Evolutionary conservation across 352 stramenopile genomes (phyloP), one percentile per base, ranked within the genome.

Genomic region (Pythium brassicae): DNA sequence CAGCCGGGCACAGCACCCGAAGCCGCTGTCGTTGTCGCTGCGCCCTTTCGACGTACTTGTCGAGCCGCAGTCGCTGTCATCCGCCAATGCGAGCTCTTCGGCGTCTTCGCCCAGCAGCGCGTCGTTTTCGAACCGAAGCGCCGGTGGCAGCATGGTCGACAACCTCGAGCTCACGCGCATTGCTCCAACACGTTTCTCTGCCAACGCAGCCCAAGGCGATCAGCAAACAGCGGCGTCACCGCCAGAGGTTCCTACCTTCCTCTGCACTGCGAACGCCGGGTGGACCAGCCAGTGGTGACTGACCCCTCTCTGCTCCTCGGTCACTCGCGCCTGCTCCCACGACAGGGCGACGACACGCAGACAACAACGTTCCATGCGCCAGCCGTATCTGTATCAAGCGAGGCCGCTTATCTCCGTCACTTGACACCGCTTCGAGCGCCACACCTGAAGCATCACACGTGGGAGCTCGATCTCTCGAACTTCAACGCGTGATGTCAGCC

Each of bases 391-490:
- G n/a, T 35, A 19, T 4, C 23, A 27, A 37, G 34, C 17, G 23
- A 55, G 5, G 32, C 20, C 26, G 39, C n/a, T 11, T 20, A 17
- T 26, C 19, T 14, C 23, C n/a, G n/a, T 20, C 32, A 42, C 32
- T 26, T 59, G 23, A 48, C 52, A 5, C 50, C 54, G 20, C 17
- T 59, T n/a, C 4, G n/a, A 4, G 25, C 22, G 12, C 39, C 64
- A 39, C 52, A 69, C 10, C 14, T 27, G 4, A 55, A 50, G 47
- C 37, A 37, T 8, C 26, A 19, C 12, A 55, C 55, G 19, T 89
- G 78, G 78, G 74, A 89, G 55, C 59, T 89, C 14, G 78, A 89
- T 66, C 64, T 89, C 34, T 89, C 78, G 26, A 86, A 86, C 50
- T 87, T 89, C 40, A 76, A 69, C 58, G 61, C 66, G 48, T 74